Evolutionary conservation across 73 alveolate species (phyloP).

Genomic region (Paramecium octaurelia): DNA sequence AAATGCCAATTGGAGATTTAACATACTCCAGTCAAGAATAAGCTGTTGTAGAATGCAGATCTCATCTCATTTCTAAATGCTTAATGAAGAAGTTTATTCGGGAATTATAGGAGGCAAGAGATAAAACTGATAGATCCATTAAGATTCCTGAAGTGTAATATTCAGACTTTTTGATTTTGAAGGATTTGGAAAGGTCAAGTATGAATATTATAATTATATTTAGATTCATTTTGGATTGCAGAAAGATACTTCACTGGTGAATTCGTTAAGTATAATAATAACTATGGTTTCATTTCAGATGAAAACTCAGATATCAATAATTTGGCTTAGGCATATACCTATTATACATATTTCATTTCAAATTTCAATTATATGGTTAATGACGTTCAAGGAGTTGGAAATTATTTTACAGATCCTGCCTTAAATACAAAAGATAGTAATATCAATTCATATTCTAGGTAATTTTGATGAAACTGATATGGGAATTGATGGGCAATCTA

Average conservation of each 20-base stretch:
- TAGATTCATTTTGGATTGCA: constrained; percentile 50
- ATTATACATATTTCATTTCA: constrained; percentile 28
- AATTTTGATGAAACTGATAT: constrained; percentile 34
- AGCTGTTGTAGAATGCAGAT: constrained; percentile 19
- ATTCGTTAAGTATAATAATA: constrained; percentile 28
- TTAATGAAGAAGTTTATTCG: constrained; percentile 30
- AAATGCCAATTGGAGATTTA: constrained; percentile 34
- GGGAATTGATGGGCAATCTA: constrained; percentile 31
- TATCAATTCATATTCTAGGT: neutral
- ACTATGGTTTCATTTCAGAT: constrained; percentile 26
- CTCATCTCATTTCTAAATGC: constrained; percentile 30
- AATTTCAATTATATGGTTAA: constrained; percentile 37
- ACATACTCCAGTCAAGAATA: neutral
- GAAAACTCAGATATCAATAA: neutral
- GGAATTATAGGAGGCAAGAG: constrained; percentile 26
- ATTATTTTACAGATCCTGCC: constrained; percentile 41
- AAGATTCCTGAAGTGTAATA: neutral
- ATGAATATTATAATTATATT: neutral
- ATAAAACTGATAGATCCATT: neutral
- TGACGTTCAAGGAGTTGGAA: constrained; percentile 45
- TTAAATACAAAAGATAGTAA: constrained; percentile 40
- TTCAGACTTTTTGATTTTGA: constrained; percentile 25
- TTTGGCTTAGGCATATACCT: constrained; percentile 20
- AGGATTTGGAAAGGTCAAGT: neutral
- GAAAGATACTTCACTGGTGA: constrained; percentile 39